These are phyloP conservation scores for Acrocalymma vagum DNA, from an alignment of 2,329 filamentous ascomycete genomes.

Conservation along the genomic window DNA sequence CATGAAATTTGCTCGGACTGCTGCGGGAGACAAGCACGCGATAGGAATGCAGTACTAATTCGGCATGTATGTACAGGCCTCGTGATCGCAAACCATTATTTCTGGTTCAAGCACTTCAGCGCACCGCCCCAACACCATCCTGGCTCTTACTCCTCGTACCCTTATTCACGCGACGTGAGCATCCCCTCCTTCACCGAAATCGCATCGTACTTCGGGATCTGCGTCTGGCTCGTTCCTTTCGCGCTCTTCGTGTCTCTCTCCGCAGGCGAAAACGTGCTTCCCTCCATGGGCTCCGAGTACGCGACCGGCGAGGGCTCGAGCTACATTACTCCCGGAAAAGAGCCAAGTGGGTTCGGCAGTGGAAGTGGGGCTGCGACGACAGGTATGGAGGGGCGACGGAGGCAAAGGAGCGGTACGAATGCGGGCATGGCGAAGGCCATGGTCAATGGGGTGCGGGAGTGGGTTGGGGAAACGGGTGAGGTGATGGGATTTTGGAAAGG, in stretches of 20 bases:
- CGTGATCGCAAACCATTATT: conserved; percentile 88
- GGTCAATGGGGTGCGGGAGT: conserved; percentile 70
- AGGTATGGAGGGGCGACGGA: conserved; percentile 40
- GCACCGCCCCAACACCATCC: conserved; percentile 59
- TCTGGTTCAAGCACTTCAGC: conserved; percentile 96
- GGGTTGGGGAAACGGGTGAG: conserved; percentile 69
- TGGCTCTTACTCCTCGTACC: conserved; percentile 61
- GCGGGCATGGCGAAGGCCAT: conserved; percentile 65
- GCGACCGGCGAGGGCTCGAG: conserved; percentile 66
- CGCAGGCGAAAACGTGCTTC: conserved; percentile 92
- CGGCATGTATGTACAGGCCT: conserved; percentile 73
- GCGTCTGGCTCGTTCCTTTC: conserved; percentile 96
- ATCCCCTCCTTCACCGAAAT: conserved; percentile 92
- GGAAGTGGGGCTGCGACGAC: conserved; percentile 39
- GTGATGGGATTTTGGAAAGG: conserved; percentile 70
- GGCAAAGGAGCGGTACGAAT: conserved; percentile 60
- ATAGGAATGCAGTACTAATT: no score
- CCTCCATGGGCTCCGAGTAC: conserved; percentile 85
- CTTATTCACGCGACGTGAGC: conserved; percentile 68
- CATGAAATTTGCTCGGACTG: no score
- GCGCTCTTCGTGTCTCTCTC: conserved; percentile 93
- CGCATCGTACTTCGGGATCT: conserved; percentile 93
- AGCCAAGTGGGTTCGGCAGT: conserved; percentile 35
- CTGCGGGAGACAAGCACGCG: no score
- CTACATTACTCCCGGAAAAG: conserved; percentile 55